phyloP scores from a whole-genome alignment of 2,329 filamentous ascomycete species.

The Samsoniella hepiali region DNA sequence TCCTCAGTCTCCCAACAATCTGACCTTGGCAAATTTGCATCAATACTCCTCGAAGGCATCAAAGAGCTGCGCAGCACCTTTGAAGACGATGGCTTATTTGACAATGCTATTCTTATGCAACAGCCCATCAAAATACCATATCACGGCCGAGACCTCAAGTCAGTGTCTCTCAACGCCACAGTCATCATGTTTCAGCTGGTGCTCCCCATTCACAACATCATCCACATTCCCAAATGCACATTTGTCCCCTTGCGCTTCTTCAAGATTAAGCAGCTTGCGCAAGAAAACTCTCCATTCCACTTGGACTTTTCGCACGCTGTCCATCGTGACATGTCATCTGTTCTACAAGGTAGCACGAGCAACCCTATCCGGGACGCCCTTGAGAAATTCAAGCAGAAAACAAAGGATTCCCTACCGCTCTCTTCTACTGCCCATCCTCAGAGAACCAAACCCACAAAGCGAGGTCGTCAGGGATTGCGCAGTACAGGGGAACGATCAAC shows the following conservation, averaged over 20 bases:
- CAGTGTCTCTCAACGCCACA: conserved; percentile 13
- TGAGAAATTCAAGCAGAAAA: background rate
- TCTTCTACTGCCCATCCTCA: background rate
- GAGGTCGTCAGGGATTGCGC: background rate
- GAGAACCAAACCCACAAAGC: background rate
- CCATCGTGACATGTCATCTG: conserved; percentile 57
- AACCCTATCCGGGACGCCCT: background rate
- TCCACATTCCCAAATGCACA: conserved; percentile 49
- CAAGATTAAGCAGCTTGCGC: conserved; percentile 61
- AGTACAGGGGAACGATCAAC: background rate
- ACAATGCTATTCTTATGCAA: conserved; percentile 44
- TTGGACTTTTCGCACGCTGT: conserved; percentile 58
- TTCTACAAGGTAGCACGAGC: conserved; percentile 33
- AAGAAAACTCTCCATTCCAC: conserved; percentile 52
- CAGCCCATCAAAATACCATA: conserved; percentile 44
- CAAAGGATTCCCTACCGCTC: background rate
- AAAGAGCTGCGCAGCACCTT: conserved; percentile 36
- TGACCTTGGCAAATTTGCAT: conserved; percentile 37
- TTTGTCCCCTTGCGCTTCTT: conserved; percentile 65
- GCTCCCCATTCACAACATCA: conserved; percentile 56
- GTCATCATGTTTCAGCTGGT: conserved; percentile 59
- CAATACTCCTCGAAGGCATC: conserved; percentile 43
- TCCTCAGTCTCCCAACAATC: background rate
- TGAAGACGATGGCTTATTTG: conserved; percentile 44
- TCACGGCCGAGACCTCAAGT: conserved; percentile 22